Conservation (phyloP, 768 basidiomycete species). For the Tephrocybe sp. region DNA sequence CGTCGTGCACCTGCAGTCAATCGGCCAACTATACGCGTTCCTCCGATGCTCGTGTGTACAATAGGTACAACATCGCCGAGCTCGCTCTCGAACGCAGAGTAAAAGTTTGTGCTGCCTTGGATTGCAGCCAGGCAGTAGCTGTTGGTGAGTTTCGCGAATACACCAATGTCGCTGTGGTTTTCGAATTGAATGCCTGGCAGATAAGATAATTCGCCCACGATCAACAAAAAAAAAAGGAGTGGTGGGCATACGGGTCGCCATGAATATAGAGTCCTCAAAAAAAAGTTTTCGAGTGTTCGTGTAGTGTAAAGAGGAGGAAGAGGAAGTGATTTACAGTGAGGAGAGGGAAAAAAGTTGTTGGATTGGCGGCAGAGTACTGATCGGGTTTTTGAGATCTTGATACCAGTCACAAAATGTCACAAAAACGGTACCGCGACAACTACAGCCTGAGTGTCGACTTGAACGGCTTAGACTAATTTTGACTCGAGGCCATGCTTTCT, state of each 20-base stretch:
- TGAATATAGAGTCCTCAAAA: constrained; percentile 18
- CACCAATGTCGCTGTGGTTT: constrained; percentile 93
- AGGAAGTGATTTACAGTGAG: constrained; percentile 11
- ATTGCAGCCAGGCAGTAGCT: constrained; percentile 94
- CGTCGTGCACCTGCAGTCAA: constrained; percentile 76
- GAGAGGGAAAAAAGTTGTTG: constrained; percentile 13
- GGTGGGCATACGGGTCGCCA: constrained; percentile 49
- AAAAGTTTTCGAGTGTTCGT: constrained; percentile 2
- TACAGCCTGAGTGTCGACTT: background rate
- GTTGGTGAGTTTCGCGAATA: constrained; percentile 97
- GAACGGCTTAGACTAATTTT: background rate
- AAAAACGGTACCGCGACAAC: constrained; percentile 13
- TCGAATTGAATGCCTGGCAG: constrained; percentile 92
- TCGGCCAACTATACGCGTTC: constrained; percentile 91
- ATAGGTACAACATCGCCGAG: constrained; percentile 92
- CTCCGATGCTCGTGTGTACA: constrained; percentile 93
- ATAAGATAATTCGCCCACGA: constrained; percentile 17
- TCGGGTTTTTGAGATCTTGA: constrained; percentile 4
- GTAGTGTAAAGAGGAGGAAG: constrained; percentile 3
- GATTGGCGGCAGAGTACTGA: constrained; percentile 3
- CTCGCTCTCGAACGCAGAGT: constrained; percentile 95
- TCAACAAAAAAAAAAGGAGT: background rate
- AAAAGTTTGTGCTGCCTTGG: constrained; percentile 95
- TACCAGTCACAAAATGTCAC: constrained; percentile 22
- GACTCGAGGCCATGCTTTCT: background rate